Conservation (phyloP, 2,329 filamentous ascomycete species). For the Aaosphaeria pasadenensis region DNA sequence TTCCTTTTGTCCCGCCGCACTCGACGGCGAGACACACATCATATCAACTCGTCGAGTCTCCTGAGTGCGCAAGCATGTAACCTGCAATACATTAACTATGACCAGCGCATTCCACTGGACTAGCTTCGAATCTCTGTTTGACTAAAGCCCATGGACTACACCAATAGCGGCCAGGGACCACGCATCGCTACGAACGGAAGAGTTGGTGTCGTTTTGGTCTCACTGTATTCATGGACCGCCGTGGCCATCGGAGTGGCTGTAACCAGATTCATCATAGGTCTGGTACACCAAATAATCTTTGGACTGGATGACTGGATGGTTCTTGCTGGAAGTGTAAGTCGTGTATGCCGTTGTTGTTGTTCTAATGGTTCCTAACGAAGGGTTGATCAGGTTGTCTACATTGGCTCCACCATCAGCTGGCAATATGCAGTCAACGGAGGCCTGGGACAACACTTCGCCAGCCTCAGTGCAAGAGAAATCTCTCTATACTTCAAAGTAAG, state of each 20-base stretch:
- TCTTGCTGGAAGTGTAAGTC: conserved; percentile 11
- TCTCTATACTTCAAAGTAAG: conserved; percentile 14
- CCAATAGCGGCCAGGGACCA: conserved; percentile 1
- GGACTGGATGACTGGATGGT: conserved; percentile 14
- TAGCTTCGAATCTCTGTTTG: not conserved
- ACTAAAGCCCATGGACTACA: not conserved
- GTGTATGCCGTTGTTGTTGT: not conserved
- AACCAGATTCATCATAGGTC: conserved; percentile 10
- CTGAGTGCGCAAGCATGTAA: not conserved
- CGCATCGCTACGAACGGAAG: conserved; percentile 7
- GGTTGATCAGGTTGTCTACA: conserved; percentile 8
- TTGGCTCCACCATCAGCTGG: conserved; percentile 10
- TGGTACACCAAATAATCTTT: conserved; percentile 11
- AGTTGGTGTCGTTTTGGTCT: conserved; percentile 13
- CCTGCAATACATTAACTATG: not conserved
- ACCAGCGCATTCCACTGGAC: not conserved
- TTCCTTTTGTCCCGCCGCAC: too few species aligned
- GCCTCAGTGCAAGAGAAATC: conserved; percentile 3
- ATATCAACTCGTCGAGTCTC: not conserved
- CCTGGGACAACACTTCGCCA: conserved; percentile 8
- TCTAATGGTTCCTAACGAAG: not conserved
- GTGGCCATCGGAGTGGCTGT: conserved; percentile 9
- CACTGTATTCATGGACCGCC: conserved; percentile 15
- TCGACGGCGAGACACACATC: too few species aligned
- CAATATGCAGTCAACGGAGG: conserved; percentile 14